A percentile compares a stretch with the other conserved stretches of the same genome.
phyloP scores from a whole-genome alignment of 1,139 yeast genomes.

The Pichia kudriavzevii region DNA sequence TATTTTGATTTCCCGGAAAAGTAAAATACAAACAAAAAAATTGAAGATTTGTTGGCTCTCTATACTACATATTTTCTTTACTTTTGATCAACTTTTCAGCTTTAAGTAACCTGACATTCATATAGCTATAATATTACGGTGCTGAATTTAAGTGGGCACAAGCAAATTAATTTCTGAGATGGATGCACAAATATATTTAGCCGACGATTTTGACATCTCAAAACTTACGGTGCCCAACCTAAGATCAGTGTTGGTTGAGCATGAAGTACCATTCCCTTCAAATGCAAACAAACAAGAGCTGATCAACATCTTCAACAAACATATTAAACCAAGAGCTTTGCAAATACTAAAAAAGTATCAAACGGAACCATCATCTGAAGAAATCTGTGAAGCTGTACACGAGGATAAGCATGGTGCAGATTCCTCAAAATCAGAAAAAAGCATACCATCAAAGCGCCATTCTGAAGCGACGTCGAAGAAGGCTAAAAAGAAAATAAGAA shows the following conservation, averaged over 20 bases:
- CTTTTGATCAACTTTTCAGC: too few species aligned
- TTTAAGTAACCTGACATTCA: too few species aligned
- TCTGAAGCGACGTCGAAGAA: constrained; percentile 1
- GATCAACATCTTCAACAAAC: constrained; percentile 42
- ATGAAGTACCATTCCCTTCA: constrained; percentile 50
- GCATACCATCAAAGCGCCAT: constrained; percentile 12
- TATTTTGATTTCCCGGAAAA: constrained; percentile 2
- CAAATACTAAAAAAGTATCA: constrained; percentile 28
- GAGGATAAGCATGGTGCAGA: neutral
- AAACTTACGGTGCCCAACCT: constrained; percentile 56
- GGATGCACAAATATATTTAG: constrained; percentile 25
- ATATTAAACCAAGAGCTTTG: constrained; percentile 38
- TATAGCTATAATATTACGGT: too few species aligned
- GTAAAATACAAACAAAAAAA: constrained; percentile 8
- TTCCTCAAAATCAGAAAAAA: constrained; percentile 7
- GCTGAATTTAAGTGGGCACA: too few species aligned
- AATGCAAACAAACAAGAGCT: constrained; percentile 58
- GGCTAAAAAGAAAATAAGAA: constrained; percentile 7
- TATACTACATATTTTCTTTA: too few species aligned
- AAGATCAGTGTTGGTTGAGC: constrained; percentile 50
- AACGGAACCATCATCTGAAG: constrained; percentile 5
- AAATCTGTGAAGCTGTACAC: constrained; percentile 1
- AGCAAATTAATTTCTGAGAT: too few species aligned
- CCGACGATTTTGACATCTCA: constrained; percentile 46
- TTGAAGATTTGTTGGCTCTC: neutral